Base-by-base conservation (phyloP, 2,329 filamentous ascomycete genomes). In the Penicillium nordicum region DNA sequence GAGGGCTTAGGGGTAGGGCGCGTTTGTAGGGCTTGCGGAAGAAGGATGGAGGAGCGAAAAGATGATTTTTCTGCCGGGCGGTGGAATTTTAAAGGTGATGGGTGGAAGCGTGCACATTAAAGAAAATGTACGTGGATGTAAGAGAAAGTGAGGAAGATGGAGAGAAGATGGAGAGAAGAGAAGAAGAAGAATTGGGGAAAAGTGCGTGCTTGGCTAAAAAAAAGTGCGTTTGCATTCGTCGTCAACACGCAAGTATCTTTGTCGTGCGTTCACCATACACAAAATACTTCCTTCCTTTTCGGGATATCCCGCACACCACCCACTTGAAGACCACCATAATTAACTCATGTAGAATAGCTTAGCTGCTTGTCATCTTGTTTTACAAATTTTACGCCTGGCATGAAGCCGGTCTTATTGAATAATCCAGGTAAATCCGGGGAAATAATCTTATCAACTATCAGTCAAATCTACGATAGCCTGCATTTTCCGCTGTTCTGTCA, bases 1-100 rank as follows among this genome's bases (percentile, higher is more conserved):
- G 69, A 77, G 75, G 75, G 75, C 73, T 77, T 77, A 77, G 74
- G 74, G 74, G 65, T 76, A 77, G 75, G 75, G 75, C 75, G 73
- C 72, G 68, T 63, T 65, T 66, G 68, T 77, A 77, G 75, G 75
- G 75, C 73, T 77, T 63, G 67, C 58, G 34, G 43, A 60, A 61
- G 57, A 48, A 48, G 57, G 55, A 43, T 49, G 52, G 61, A 64
- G 59, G 56, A 55, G 55, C 53, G 59, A 60, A 60, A 41, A 58
- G 57, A 58, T 63, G 46, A 50, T 37, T 55, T 67, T 67, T 68
- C 61, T 63, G 64, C 61, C 57, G 55, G 42, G 34, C 36, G 47
- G 42, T 37, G 5, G 1, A 3, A 6, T 11, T 34, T 30, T 18
- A 23, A 11, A 7, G 30, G 12, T 21, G 34, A 57, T 50, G 55